Evolutionary conservation across 108 stramenopile species (phyloP).

Genomic region (Cyclotella distinguenda): DNA sequence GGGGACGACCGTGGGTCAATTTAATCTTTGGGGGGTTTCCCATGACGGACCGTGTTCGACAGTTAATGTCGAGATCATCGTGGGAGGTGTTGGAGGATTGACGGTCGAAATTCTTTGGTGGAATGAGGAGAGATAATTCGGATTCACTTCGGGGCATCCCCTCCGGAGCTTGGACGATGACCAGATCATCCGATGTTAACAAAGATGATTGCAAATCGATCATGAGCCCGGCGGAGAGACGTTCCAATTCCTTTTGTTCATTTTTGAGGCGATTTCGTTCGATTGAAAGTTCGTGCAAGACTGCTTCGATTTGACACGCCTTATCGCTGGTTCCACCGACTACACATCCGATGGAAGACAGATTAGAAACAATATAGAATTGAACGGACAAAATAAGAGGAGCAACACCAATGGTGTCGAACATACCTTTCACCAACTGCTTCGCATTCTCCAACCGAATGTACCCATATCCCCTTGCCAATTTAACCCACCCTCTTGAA

Average conservation of each 20-base stretch:
- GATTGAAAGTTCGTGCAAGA: constrained; percentile 59
- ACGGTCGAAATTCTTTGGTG: constrained; percentile 7
- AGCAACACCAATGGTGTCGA: background rate
- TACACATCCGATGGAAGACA: background rate
- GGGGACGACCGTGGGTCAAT: background rate
- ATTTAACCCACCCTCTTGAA: constrained; percentile 70
- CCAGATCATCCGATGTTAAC: constrained; percentile 66
- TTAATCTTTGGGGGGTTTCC: background rate
- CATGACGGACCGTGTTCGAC: constrained; percentile 5
- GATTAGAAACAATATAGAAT: background rate
- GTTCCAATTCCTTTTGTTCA: constrained; percentile 72
- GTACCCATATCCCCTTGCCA: constrained; percentile 78
- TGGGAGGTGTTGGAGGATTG: constrained; percentile 12
- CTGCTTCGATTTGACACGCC: constrained; percentile 77
- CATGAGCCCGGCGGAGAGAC: constrained; percentile 66
- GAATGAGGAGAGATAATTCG: constrained; percentile 12
- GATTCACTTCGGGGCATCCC: constrained; percentile 35
- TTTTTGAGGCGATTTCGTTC: constrained; percentile 57
- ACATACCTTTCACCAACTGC: constrained; percentile 72
- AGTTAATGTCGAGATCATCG: constrained; percentile 22
- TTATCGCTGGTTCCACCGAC: constrained; percentile 71
- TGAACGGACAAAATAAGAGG: background rate
- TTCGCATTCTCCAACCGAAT: constrained; percentile 59
- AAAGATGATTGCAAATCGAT: constrained; percentile 71
- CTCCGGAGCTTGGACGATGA: constrained; percentile 36